Evolutionary conservation across 83 land plant genomes (phyloP), one percentile per base, ranked within the genome.

Genomic region (Diphasiastrum complanatum): DNA sequence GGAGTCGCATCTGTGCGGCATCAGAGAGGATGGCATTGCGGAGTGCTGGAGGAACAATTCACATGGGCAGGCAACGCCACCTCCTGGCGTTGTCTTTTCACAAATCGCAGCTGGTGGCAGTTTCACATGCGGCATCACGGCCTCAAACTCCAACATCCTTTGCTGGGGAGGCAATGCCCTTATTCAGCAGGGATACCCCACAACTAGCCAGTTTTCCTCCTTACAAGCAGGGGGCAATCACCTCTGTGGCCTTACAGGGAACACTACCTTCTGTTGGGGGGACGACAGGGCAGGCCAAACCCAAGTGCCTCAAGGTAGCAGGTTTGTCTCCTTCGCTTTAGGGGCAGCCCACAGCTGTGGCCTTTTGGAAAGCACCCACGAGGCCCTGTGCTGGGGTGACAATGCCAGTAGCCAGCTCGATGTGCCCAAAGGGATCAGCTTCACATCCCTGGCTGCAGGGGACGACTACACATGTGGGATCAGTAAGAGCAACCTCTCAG

Each of bases 401-500:
- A 25, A 25, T 23, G 18, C 45, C 1, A 23, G 22, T 18, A 5
- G 6, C 24, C 47, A 38, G 28, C 34, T 38, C 16, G n/a, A 23
- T 2, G 2, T 22, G 4, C 63, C 63, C 20, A 26, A 45, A 2
- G 45, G 45, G 24, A 34, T 60, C 24, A n/a, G n/a, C 28, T 60
- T 60, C 23, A 19, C 23, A 1, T 2, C 63, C 47, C 38, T 60
- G 4, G 43, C 47, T 60, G 63, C 63, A 2, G 63, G 24, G 19
- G 63, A 60, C 22, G 19, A 34, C 14, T 60, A 33, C 27, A 60
- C 63, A 2, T 60, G 63, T 60, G 63, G 63, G 1, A 3, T 60
- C 12, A 2, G 24, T 8, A n/a, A 22, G 19, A 16, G 25, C 5
- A 40, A 60, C 28, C 37, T 38, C 4, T 36, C 63, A 1, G 29